These are phyloP conservation scores for Penicillium daleae DNA, from an alignment of 495 filamentous ascomycete genomes.

Conservation along the genomic window DNA sequence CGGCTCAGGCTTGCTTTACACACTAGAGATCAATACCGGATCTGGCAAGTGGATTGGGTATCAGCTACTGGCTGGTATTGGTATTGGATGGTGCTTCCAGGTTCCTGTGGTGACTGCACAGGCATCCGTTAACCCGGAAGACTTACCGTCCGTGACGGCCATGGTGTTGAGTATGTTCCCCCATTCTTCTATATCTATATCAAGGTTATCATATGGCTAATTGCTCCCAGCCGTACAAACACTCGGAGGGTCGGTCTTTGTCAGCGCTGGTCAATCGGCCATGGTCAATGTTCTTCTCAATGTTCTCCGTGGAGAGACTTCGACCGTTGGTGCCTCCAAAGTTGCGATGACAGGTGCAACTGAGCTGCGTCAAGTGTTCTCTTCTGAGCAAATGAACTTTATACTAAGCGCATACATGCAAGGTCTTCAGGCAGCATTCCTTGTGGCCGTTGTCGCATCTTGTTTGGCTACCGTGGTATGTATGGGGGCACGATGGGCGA, in stretches of 20 bases:
- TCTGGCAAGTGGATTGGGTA: conserved; percentile 8
- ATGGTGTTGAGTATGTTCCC: too few species aligned
- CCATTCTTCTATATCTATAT: too few species aligned
- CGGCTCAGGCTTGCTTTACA: conserved; percentile 3
- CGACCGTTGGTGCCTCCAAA: conserved; percentile 38
- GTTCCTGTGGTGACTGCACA: conserved; percentile 30
- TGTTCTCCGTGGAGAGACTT: conserved; percentile 33
- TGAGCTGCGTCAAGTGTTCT: conserved; percentile 47
- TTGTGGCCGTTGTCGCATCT: neutral
- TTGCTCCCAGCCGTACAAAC: conserved; percentile 39
- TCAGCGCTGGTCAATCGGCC: conserved; percentile 45
- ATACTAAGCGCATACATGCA: conserved; percentile 61
- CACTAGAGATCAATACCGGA: neutral
- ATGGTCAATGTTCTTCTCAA: conserved; percentile 44
- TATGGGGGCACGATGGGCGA: conserved; percentile 10
- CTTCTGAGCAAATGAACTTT: conserved; percentile 43
- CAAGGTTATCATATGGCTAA: neutral
- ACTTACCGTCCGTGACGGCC: too few species aligned
- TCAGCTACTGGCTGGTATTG: conserved; percentile 3
- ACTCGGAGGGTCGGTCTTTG: conserved; percentile 47
- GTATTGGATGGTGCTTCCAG: conserved; percentile 52
- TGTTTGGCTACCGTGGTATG: conserved; percentile 13
- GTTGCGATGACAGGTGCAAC: conserved; percentile 53
- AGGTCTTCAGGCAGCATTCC: conserved; percentile 48
- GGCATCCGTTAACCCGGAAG: too few species aligned